Evolutionary conservation across 768 basidiomycete species (phyloP).

Genomic region (Rhodotorula taiwanensis): DNA sequence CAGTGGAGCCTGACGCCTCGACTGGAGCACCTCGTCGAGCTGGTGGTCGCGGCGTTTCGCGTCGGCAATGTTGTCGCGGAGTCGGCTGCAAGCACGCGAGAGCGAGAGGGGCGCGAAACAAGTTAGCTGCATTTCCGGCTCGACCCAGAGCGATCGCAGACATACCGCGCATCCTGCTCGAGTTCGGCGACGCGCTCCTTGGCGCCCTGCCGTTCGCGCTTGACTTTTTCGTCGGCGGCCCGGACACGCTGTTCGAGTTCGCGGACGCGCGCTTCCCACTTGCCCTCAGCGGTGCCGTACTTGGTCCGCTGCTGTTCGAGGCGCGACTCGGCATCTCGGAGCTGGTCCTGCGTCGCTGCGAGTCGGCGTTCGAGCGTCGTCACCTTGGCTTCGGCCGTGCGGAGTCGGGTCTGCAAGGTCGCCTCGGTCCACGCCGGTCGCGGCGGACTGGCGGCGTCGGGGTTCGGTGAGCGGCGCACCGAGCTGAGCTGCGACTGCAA

Average conservation of each 20-base stretch:
- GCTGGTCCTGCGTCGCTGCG: constrained; percentile 75
- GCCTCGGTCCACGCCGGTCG: constrained; percentile 7
- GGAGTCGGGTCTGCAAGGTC: constrained; percentile 56
- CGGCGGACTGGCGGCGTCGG: not conserved
- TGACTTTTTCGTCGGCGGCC: constrained; percentile 82
- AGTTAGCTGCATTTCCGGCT: too few relatives aligned
- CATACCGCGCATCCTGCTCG: constrained; percentile 63
- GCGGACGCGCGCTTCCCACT: constrained; percentile 92
- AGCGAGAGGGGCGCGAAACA: too few relatives aligned
- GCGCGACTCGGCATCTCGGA: constrained; percentile 75
- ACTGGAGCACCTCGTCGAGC: constrained; percentile 20
- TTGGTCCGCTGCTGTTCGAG: constrained; percentile 66
- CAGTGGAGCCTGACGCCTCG: not conserved
- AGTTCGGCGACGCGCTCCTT: constrained; percentile 76
- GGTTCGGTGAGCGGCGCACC: constrained; percentile 50
- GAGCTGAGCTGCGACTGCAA: constrained; percentile 62
- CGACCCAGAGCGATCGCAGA: not conserved
- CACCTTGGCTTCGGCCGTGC: constrained; percentile 64
- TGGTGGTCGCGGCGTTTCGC: constrained; percentile 15
- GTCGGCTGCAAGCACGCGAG: not conserved
- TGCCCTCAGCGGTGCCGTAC: constrained; percentile 64
- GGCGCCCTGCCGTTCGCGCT: constrained; percentile 84
- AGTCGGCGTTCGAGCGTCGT: constrained; percentile 80
- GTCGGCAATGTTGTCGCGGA: not conserved
- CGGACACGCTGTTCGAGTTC: constrained; percentile 78